Evolutionary conservation across 768 basidiomycete species (phyloP).

Genomic region (Crucibulum laeve): DNA sequence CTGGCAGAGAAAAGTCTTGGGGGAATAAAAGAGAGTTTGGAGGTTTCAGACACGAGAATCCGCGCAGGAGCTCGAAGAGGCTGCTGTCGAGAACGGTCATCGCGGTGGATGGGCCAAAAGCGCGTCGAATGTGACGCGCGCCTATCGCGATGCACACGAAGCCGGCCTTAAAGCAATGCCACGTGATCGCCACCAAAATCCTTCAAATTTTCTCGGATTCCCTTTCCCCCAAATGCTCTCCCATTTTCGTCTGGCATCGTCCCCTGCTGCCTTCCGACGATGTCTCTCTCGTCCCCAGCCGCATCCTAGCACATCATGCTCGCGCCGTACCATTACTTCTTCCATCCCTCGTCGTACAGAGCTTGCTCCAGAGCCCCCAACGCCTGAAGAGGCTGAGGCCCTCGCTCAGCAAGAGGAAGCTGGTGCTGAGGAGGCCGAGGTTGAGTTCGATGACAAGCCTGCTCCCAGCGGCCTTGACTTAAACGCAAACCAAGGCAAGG

Average conservation of each 20-base stretch:
- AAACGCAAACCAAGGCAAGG: constrained; percentile 11
- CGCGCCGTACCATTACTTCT: constrained; percentile 16
- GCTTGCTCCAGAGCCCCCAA: constrained; percentile 20
- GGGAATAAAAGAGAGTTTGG: constrained; percentile 40
- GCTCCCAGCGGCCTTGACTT: background rate
- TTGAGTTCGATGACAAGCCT: constrained; percentile 1
- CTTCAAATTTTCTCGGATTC: constrained; percentile 25
- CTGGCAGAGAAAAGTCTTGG: constrained; percentile 22
- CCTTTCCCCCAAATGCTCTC: constrained; percentile 26
- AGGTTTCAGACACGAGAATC: constrained; percentile 49
- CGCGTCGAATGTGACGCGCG: background rate
- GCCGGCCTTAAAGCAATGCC: constrained; percentile 17
- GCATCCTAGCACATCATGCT: too few species aligned
- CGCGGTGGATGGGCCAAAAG: background rate
- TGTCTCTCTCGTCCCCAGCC: constrained; percentile 20
- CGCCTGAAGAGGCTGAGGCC: constrained; percentile 10
- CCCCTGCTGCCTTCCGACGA: constrained; percentile 15
- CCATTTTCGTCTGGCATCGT: constrained; percentile 23
- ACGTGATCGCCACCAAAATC: constrained; percentile 24
- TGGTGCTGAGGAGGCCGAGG: constrained; percentile 4
- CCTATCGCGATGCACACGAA: background rate
- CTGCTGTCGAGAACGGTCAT: constrained; percentile 20
- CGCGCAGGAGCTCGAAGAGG: constrained; percentile 41
- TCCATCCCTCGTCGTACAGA: constrained; percentile 16
- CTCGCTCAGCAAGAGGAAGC: constrained; percentile 14